Evolutionary conservation across 306 rosid species (phyloP), one percentile per base, ranked within the genome.

Genomic region (Sesbania bispinosa): DNA sequence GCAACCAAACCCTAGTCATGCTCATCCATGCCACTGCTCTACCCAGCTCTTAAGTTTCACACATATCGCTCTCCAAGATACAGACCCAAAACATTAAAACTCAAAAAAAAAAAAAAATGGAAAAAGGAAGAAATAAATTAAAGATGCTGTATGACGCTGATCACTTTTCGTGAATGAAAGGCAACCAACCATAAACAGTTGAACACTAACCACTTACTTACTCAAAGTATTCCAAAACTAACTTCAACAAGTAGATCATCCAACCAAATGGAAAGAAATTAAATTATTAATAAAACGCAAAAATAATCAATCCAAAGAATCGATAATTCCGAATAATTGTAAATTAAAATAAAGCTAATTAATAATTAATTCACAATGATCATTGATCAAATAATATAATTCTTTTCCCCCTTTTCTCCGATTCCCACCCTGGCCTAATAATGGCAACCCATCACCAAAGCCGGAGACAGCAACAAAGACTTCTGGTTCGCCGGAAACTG

Each of bases 81-180:
- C 46, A 38, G 68, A 59, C 67, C 42, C 24, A 26, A 45, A 59
- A 51, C 16, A 51, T 18, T 51, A 41, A 69, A 60, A 69, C 30
- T 43, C 7, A 45, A 64, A 30, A 16, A 3, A 21, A 0, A 30
- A 36, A 32, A 1, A 29, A 41, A 29, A 2, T 38, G 14, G 63
- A 3, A 58, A 33, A 27, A 7, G n/a, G 9, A 11, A 30, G 32
- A 26, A 26, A 13, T 8, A 6, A n/a, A 39, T 52, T 26, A 85
- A 81, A 86, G 75, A 85, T 80, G 84, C 87, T 46, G 27, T 45
- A 70, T 85, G 88, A 84, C 87, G n/a, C n/a, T n/a, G n/a, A n/a
- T 76, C 82, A 79, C 97, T 90, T 94, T 94, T 85, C 97, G 90
- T 94, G 97, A 89, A 89, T 73, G 81, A 82, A 86, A 86, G 92